Base-by-base conservation (phyloP, 106 monocot species). In the Alisma plantagoaquatica region DNA sequence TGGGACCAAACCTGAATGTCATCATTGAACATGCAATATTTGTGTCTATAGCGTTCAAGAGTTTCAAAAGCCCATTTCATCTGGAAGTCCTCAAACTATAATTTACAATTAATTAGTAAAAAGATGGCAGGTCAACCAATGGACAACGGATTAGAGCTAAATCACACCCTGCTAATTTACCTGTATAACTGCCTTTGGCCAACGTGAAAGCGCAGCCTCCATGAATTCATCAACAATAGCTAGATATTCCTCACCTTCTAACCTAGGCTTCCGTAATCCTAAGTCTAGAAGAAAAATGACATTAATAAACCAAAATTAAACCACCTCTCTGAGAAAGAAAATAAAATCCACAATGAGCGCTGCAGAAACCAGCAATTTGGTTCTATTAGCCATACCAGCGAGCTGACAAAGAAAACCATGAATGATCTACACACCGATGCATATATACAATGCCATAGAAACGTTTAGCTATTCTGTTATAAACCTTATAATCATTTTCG, bases 21-120 rank as follows among this genome's bases (percentile, higher is more conserved):
- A 79, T 98, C 98, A 82, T 98, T 98, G 66, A 98, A 98, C 90
- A 90, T 98, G 72, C 98, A 98, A 74, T 90, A 82, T 68, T 55
- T 76, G 54, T 74, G 74, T 22, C 90, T 84, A 51, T 98, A 98
- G 52, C 98, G 75, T 33, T 86, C 68, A 46, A 98, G 90, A 41
- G 98, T 98, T 76, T 98, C 79, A 64, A 98, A 98, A 41, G 98
- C 98, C 98, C 98, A 98, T 67, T 98, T 98, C 98, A 98, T 98
- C 77, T 98, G 98, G 60, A 98, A 98, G 59, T 98, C 98, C 60
- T 98, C 98, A 59, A 98, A 98, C 98, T 96, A 77, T 21, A 48
- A 62, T 66, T 48, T 4, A 20, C 29, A 46, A 31, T 11, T 22
- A 56, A 44, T 46, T 33, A 15, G 33, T 33, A 10, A 23, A 4